Conservation (phyloP, 106 monocot species). For the Dendrobium huoshanense region DNA sequence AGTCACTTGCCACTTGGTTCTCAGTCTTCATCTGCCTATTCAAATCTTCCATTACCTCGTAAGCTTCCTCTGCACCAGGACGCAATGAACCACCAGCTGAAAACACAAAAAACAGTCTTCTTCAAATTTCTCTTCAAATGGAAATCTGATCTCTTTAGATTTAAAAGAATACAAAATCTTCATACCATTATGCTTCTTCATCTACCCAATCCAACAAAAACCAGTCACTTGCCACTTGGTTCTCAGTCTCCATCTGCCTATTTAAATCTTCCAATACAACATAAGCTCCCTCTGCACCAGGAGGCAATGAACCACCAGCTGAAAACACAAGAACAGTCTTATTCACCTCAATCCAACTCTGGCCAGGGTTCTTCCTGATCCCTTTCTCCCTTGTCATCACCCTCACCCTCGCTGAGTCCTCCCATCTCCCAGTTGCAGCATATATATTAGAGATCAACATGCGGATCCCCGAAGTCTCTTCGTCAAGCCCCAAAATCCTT, state of each 20-base stretch:
- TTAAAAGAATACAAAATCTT: not conserved
- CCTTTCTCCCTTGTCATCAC: constrained; percentile 32
- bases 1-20: constrained; percentile 6
- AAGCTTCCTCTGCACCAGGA: constrained; percentile 18
- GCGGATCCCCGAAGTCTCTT: constrained; percentile 23
- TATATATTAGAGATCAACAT: constrained; percentile 51
- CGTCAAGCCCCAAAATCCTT: constrained; percentile 24
- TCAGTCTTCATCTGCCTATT: constrained; percentile 29
- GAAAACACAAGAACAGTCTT: constrained; percentile 33
- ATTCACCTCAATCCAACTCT: constrained; percentile 51
- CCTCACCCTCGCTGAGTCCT: constrained; percentile 41
- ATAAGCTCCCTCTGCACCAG: constrained; percentile 22
- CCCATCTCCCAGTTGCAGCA: constrained; percentile 40
- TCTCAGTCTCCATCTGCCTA: constrained; percentile 28
- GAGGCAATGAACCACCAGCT: constrained; percentile 22
- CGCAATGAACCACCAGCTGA: constrained; percentile 26
- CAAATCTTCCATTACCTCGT: constrained; percentile 25
- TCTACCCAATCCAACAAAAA: not conserved
- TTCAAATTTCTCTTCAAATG: not conserved
- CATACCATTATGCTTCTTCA: constrained; percentile 5
- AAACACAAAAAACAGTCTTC: constrained; percentile 30
- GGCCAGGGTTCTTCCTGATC: constrained; percentile 42
- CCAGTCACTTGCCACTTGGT: constrained; percentile 6
- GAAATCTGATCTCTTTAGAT: not conserved
- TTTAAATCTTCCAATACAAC: constrained; percentile 28